These are phyloP conservation scores for Coemansia aciculifera DNA, from an alignment of 192 early-diverging fungal genomes.

Conservation along the genomic window DNA sequence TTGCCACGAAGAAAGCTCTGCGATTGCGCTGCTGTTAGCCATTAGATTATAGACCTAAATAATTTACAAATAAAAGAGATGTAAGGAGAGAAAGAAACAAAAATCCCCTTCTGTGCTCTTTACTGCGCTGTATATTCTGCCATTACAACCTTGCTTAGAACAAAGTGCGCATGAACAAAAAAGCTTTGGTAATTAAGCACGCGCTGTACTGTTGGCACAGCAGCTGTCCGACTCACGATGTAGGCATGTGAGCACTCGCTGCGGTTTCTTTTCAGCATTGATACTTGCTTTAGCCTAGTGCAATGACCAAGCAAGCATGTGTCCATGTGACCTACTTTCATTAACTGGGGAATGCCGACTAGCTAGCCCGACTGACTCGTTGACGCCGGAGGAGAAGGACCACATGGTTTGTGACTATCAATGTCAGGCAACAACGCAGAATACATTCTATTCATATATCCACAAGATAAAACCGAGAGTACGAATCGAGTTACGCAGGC, in stretches of 20 bases:
- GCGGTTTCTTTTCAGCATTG: neutral
- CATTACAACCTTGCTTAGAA: neutral
- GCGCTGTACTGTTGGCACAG: neutral
- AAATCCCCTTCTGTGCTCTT: neutral
- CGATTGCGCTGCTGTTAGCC: conserved; percentile 29
- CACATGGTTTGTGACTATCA: too few relatives aligned
- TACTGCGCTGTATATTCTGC: neutral
- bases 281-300: neutral
- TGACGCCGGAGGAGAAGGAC: neutral
- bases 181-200: conserved; percentile 3
- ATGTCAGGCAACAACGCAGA: too few relatives aligned
- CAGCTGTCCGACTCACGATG: neutral
- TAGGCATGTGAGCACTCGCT: neutral
- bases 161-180: neutral
- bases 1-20: conserved; percentile 18
- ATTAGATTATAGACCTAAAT: neutral
- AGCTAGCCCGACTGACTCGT: neutral
- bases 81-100: neutral
- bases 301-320: neutral
- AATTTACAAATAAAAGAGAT: neutral
- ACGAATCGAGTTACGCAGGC: neutral
- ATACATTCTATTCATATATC: too few relatives aligned
- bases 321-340: neutral
- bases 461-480: too few relatives aligned
- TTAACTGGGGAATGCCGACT: neutral